Evolutionary conservation across 225 moss, liverwort and hornwort species (phyloP), one percentile per base, ranked within the genome.

Genomic region (Ulota crispa): DNA sequence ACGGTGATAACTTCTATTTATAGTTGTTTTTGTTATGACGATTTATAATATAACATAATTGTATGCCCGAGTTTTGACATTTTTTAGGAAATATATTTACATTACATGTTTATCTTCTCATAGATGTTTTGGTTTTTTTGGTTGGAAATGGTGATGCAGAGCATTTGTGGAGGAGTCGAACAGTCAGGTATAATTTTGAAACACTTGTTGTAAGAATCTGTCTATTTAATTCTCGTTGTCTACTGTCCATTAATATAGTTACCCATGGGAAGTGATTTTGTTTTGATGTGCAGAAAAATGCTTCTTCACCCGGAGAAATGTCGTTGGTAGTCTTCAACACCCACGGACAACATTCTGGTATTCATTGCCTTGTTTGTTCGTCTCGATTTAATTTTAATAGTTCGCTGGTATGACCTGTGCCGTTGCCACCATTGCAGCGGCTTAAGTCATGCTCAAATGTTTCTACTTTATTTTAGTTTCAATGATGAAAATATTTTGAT

Each of bases 341-440:
- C 68, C 97, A 90, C 90, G 92, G 91, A 73, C 81, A 85, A 72
- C 88, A 94, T 80, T 84, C 91, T 82, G 96, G 96, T 96, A 87
- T 84, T 65, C 30, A 31, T 74, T 64, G 62, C 18, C 20, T 70
- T 61, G 39, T 63, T 72, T 80, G 59, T 34, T 85, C 15, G 41
- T 54, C 59, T 76, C 50, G 39, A 18, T 64, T 81, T 70, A 64
- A 18, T 20, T 69, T 18, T 59, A 70, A 16, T 27, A 55, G 26
- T 73, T 24, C 70, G 20, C 47, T 79, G 45, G 31, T 45, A 52
- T 80, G 53, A 6, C 28, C 39, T 14, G 27, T 50, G 36, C 30
- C 13, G 52, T 9, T 53, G 72, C 13, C 63, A 34, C 1, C 52
- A 52, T 36, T 47, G 36, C 32, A 19, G 62, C 62, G 14, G 30